Percentiles rank a stretch among this genome's conserved stretches.
These are phyloP conservation scores for Ramularia collo-cygni DNA, from an alignment of 2,329 filamentous ascomycete genomes.

Conservation along the genomic window DNA sequence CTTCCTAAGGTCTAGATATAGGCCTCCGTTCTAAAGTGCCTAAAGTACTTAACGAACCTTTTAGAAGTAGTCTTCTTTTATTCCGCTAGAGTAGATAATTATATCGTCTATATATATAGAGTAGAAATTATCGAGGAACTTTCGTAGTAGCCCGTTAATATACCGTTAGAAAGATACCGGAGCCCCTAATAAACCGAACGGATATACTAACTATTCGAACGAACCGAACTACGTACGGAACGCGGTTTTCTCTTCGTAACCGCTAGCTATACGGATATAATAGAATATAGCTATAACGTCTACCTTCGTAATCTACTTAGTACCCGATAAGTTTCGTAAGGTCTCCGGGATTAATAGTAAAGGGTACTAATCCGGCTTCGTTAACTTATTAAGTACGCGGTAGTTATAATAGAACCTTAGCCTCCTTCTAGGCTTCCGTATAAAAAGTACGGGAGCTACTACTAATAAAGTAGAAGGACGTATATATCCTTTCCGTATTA, in stretches of 20 bases:
- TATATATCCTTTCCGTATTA: too few relatives aligned
- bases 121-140: constrained; percentile 21
- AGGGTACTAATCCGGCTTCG: constrained; percentile 23
- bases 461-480: too few relatives aligned
- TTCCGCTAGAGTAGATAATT: constrained; percentile 23
- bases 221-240: constrained; percentile 18
- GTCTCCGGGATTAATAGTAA: constrained; percentile 22
- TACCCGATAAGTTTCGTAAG: constrained; percentile 13
- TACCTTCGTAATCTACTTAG: constrained; percentile 18
- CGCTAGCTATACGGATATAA: constrained; percentile 15
- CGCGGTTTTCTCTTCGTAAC: constrained; percentile 17
- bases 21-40: constrained; percentile 14
- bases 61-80: constrained; percentile 19
- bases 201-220: constrained; percentile 23
- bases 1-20: constrained; percentile 8
- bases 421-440: not conserved
- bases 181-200: constrained; percentile 20
- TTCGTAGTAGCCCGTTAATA: constrained; percentile 22
- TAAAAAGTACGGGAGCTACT: too few relatives aligned
- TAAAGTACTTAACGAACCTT: constrained; percentile 23
- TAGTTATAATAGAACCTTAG: constrained; percentile 19
- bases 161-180: constrained; percentile 20
- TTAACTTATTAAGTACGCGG: constrained; percentile 22
- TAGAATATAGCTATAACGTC: constrained; percentile 23
- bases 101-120: constrained; percentile 25